Evolutionary conservation across 2,329 filamentous ascomycete species (phyloP).

Genomic region (Mollisia scopiformis): DNA sequence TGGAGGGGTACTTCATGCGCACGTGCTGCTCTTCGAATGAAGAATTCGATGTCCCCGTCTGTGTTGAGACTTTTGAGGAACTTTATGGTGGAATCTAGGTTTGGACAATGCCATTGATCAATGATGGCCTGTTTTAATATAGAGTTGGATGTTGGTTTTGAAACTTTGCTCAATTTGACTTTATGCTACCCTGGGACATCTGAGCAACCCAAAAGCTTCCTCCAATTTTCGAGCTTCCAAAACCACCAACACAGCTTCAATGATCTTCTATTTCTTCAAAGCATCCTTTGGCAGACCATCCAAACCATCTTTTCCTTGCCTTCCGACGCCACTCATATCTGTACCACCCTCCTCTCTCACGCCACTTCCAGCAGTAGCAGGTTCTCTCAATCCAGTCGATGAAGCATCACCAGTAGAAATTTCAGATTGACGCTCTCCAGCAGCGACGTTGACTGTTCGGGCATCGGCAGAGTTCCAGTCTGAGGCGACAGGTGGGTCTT

Average conservation of each 20-base stretch:
- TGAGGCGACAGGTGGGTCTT: constrained; percentile 74
- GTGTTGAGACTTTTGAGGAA: background rate
- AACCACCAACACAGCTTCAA: background rate
- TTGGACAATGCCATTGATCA: no score
- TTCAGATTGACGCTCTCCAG: constrained; percentile 49
- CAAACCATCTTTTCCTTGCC: constrained; percentile 62
- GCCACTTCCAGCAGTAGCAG: constrained; percentile 59
- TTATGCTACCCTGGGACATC: background rate
- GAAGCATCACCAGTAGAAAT: constrained; percentile 53
- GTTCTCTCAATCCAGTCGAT: constrained; percentile 57
- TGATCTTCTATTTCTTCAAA: constrained; percentile 9
- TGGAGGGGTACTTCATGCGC: constrained; percentile 3
- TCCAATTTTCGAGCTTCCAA: background rate
- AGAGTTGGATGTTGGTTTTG: background rate
- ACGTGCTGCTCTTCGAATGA: background rate
- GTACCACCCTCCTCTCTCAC: constrained; percentile 50
- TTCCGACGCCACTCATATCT: constrained; percentile 63
- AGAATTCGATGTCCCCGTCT: no score
- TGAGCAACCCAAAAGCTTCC: background rate
- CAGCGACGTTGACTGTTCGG: constrained; percentile 68
- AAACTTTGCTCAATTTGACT: background rate
- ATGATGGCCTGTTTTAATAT: background rate
- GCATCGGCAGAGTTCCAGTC: constrained; percentile 78
- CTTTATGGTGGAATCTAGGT: no score
- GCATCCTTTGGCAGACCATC: constrained; percentile 58